Base-by-base conservation (phyloP, 2,329 filamentous ascomycete species). In the Fusarium burgessii region DNA sequence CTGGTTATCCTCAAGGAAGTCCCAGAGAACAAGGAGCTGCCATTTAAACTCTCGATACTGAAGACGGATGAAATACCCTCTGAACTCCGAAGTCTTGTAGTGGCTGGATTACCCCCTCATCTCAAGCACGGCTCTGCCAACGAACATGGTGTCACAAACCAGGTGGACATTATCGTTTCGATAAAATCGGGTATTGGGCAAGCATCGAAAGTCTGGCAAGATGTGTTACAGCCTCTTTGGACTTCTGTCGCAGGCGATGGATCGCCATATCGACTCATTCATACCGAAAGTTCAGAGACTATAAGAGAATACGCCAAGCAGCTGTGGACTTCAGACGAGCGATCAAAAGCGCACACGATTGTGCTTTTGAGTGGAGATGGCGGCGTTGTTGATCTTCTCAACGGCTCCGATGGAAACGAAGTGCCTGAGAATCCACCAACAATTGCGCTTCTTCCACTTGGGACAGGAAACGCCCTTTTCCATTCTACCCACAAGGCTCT, bases 301-400 rank as follows among this genome's bases (percentile, higher is more conserved):
- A 87, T 98, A 42, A 83, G 84, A 9, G 83, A 92, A 2, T 88
- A 97, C 57, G 88, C 91, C 0, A 74, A 70, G 5, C 47, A 72
- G 5, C 72, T 84, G 15, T 79, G 82, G 76, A 54, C 73, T 77
- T 41, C 75, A 79, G 25, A 82, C 7, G 45, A 61, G 58, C 80
- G 55, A 5, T 33, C 52, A 12, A 84, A 84, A 2, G 70, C 81
- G 8, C 72, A 67, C 56, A 90, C 90, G 0, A 85, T 98, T 29
- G 81, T 98, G 33, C 86, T 98, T 15, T 85, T 98, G 8, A 95
- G 92, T 51, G 95, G 95, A 10, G 95, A 98, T 79, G 95, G 95
- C 17, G 95, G 94, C 9, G 80, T 97, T 4, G 87, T 94, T 20
- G 95, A 98, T 74, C 84, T 96, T 2, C 84, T 97, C 64, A 97